A percentile compares a stretch with the other conserved stretches of the same genome.
Evolutionary conservation across 768 basidiomycete genomes (phyloP).

Genomic region (Saitozyma sp.): DNA sequence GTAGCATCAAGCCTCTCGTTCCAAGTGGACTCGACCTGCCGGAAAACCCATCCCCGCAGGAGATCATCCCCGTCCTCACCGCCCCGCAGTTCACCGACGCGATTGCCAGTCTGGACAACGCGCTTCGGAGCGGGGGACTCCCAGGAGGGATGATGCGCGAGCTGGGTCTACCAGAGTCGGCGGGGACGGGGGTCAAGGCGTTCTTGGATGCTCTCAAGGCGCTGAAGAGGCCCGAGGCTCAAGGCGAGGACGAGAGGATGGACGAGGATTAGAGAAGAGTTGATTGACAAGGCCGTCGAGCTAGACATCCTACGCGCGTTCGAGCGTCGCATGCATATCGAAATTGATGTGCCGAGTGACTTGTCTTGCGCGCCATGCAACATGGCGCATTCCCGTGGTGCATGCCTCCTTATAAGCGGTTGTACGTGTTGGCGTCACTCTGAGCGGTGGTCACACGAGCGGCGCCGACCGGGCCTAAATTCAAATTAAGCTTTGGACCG

Average conservation of each 20-base stretch:
- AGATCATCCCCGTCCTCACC: constrained; percentile 71
- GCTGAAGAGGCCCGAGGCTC: constrained; percentile 59
- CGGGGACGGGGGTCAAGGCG: constrained; percentile 71
- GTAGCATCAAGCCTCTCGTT: constrained; percentile 74
- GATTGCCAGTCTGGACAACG: constrained; percentile 78
- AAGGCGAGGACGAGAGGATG: constrained; percentile 63
- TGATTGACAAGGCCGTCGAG: too few relatives aligned
- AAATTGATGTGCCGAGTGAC: too few relatives aligned
- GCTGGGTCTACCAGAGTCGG: constrained; percentile 80
- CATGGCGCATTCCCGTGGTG: too few relatives aligned
- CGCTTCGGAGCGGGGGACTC: constrained; percentile 71
- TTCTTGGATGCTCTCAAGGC: constrained; percentile 79
- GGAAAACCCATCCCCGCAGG: constrained; percentile 62
- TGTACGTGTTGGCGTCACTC: too few relatives aligned
- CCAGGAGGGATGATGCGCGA: constrained; percentile 72
- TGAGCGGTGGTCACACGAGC: too few relatives aligned
- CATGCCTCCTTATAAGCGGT: too few relatives aligned
- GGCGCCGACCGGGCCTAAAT: too few relatives aligned
- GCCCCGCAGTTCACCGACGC: constrained; percentile 81
- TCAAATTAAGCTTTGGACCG: too few relatives aligned
- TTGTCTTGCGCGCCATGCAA: too few relatives aligned
- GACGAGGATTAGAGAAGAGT: constrained; percentile 65
- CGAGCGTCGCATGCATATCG: too few relatives aligned
- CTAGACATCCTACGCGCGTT: too few relatives aligned
- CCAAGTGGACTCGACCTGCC: constrained; percentile 73